Percentiles rank a stretch among this genome's conserved stretches.
Conservation (phyloP, 768 basidiomycete species). For the Guyanaporus albipodus region DNA sequence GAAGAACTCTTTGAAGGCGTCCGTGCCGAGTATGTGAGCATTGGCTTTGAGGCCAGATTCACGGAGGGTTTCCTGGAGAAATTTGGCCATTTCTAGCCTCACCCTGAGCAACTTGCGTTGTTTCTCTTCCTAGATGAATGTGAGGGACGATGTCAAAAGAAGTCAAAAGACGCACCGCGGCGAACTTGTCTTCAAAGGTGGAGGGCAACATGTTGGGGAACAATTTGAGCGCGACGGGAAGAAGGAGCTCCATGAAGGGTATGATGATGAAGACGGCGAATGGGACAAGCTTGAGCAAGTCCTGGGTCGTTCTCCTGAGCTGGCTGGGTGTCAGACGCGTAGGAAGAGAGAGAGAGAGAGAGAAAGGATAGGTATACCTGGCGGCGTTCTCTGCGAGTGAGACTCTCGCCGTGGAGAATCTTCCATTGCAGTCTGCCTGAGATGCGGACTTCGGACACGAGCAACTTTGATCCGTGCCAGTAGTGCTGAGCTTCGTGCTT, state of each 20-base stretch:
- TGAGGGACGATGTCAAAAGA: not conserved
- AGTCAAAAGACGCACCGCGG: constrained; percentile 55
- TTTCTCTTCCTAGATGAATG: constrained; percentile 77
- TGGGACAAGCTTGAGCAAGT: constrained; percentile 88
- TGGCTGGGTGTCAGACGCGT: constrained; percentile 30
- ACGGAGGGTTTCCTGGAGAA: constrained; percentile 94
- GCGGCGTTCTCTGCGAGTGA: constrained; percentile 90
- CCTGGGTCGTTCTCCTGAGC: constrained; percentile 91
- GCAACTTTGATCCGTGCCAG: constrained; percentile 92
- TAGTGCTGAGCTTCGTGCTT: constrained; percentile 97
- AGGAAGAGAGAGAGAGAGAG: not conserved
- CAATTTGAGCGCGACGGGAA: constrained; percentile 92
- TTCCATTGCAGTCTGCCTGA: constrained; percentile 86
- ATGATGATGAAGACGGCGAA: constrained; percentile 94
- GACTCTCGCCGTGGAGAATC: constrained; percentile 82
- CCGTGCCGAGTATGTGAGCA: constrained; percentile 87
- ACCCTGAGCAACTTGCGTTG: constrained; percentile 92
- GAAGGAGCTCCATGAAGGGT: constrained; percentile 96
- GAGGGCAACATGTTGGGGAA: constrained; percentile 99
- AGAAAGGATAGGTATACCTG: constrained; percentile 62
- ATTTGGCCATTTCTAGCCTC: constrained; percentile 97
- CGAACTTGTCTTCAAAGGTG: constrained; percentile 96
- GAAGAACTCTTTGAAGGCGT: constrained; percentile 99
- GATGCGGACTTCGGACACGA: constrained; percentile 93
- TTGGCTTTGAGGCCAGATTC: constrained; percentile 93